Evolutionary conservation across 768 basidiomycete species (phyloP).

Genomic region (Austroboletus festivus): DNA sequence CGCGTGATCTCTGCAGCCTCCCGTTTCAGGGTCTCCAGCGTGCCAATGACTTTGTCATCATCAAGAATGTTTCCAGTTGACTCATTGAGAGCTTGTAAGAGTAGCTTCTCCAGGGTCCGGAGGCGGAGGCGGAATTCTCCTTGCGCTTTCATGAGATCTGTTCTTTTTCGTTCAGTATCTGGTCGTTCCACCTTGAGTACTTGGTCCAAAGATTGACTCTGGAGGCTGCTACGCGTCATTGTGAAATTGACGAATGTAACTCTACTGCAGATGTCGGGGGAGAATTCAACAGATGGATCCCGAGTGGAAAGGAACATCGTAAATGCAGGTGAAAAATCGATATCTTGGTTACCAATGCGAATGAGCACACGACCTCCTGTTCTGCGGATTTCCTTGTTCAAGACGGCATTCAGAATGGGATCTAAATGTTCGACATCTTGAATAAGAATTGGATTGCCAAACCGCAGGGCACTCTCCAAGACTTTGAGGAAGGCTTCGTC

Average conservation of each 20-base stretch:
- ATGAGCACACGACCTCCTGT: constrained; percentile 98
- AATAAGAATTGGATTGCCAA: constrained; percentile 95
- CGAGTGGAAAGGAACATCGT: constrained; percentile 98
- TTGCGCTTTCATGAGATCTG: constrained; percentile 96
- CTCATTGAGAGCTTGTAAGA: constrained; percentile 94
- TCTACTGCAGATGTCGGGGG: constrained; percentile 97
- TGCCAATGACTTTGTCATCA: constrained; percentile 97
- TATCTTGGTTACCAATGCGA: constrained; percentile 94
- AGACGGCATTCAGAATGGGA: constrained; percentile 93
- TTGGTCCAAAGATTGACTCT: constrained; percentile 96
- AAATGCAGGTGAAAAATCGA: constrained; percentile 99
- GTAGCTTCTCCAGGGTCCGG: constrained; percentile 86
- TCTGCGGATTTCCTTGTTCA: constrained; percentile 93
- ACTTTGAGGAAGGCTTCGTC: constrained; percentile 99
- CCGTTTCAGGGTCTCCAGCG: constrained; percentile 90
- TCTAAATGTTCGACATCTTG: constrained; percentile 98
- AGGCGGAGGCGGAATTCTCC: constrained; percentile 95
- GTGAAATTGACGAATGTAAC: constrained; percentile 96
- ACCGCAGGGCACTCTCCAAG: constrained; percentile 96
- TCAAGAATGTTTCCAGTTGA: constrained; percentile 96
- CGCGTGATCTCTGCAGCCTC: constrained; percentile 95
- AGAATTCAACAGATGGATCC: constrained; percentile 96
- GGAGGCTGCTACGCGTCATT: constrained; percentile 97
- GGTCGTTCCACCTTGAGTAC: constrained; percentile 96
- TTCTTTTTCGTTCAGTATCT: constrained; percentile 92